These are phyloP conservation scores for Lathyrus aphaca DNA, from an alignment of 306 rosid species.

Conservation along the genomic window DNA sequence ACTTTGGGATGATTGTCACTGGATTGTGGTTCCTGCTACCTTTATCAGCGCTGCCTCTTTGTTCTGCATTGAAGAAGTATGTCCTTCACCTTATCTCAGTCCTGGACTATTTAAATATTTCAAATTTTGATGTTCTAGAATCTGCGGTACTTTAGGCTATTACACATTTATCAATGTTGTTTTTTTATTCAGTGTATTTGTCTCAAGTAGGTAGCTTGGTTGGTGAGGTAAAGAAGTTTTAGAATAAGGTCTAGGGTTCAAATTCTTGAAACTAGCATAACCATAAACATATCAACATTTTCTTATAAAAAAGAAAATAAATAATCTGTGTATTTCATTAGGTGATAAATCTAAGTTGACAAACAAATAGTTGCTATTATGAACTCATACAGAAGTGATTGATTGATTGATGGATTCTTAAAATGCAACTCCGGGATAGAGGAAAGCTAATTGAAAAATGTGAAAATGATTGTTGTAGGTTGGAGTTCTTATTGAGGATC, in stretches of 20 bases:
- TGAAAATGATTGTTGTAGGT: conserved; percentile 54
- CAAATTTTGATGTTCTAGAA: conserved; percentile 29
- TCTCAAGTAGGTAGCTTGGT: no score
- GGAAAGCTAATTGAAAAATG: conserved; percentile 26
- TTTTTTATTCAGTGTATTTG: not conserved
- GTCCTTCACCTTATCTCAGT: conserved; percentile 22
- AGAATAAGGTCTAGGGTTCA: no score
- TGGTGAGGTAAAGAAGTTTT: no score
- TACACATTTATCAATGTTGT: not conserved
- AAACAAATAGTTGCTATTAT: not conserved
- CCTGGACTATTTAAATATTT: conserved; percentile 21
- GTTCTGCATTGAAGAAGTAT: conserved; percentile 96
- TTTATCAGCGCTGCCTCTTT: conserved; percentile 88
- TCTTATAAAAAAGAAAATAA: no score
- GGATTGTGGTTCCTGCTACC: conserved; percentile 96
- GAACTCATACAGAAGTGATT: not conserved
- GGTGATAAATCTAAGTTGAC: conserved; percentile 13
- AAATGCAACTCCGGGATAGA: conserved; percentile 6
- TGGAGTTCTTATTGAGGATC: conserved; percentile 96
- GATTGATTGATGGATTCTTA: conserved; percentile 31
- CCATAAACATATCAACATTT: no score
- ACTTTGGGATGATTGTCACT: conserved; percentile 94
- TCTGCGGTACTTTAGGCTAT: conserved; percentile 8
- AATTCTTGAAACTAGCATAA: no score
- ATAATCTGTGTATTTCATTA: not conserved